Base-by-base conservation (phyloP, 768 basidiomycete species). In the Lentinula sp. region DNA sequence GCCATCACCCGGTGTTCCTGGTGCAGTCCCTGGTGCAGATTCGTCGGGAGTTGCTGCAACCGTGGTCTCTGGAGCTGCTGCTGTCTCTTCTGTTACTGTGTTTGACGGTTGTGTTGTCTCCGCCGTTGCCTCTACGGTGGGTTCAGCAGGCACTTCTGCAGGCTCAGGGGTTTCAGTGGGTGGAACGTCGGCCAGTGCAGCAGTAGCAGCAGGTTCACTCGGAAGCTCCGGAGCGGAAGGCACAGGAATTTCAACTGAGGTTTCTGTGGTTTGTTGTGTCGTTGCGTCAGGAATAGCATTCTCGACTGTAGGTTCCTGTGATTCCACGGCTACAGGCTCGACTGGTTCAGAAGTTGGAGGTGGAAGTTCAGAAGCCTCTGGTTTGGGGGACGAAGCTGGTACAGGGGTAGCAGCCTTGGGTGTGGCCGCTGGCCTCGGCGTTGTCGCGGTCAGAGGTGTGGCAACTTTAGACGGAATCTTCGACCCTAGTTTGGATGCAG, bases 321-420 rank as follows among this genome's bases (percentile, higher is more conserved):
- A 28, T 48, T 43, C 61, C 23, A 15, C 39, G 43, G 43, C 57
- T 23, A 62, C 67, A 20, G 59, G 60, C 55, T 52, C 46, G 36
- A 45, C 63, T 43, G 60, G 49, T n/a, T 48, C 53, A 39, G 39
- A n/a, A n/a, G 62, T 23, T 36, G 46, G 8, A 43, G 48, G 15
- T 20, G 46, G 45, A 16, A 55, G 55, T 35, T 63, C 53, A 39
- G 41, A 10, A n/a, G 33, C 10, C 12, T 46, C 45, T 50, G 43
- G 12, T 37, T 61, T 50, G 12, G 52, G 60, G 15, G 54, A 43
- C 15, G 51, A 42, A 33, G 43, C 23, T 15, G 58, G 55, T 6
- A 51, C 23, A 16, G 61, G 35, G n/a, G 61, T 35, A 60, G 46
- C 55, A 33, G n/a, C 52, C 23, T 51, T 39, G 32, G 59, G 37